Base-by-base conservation (phyloP, 257 asterid species). In the Haberlea rhodopensis region DNA sequence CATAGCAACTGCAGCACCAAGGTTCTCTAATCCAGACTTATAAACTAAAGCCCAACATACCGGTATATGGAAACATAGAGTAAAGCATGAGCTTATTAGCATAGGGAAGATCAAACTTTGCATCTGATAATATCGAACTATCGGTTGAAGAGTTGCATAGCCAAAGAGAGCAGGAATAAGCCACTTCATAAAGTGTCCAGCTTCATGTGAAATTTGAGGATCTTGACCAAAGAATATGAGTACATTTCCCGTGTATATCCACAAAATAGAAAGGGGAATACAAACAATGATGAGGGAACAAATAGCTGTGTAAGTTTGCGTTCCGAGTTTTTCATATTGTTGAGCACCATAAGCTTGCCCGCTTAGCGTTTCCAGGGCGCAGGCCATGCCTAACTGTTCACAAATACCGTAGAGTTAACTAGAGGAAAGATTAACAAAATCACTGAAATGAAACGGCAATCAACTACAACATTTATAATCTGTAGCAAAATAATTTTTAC, bases 321-420 rank as follows among this genome's bases (percentile, higher is more conserved):
- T 86, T 61, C 94, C 96, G 20, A 91, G 27, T 70, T 77, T 91
- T 54, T 83, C 74, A 18, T 83, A 91, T 65, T 88, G 95, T 52
- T 84, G 60, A 63, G 96, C 96, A 57, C 96, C 96, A 40, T 70
- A 91, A 3, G 96, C 88, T 62, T 88, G 98, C 24, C 95, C 98
- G 1, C 87, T 76, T 3, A 86, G 73, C 0, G 98, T 88, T 76
- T 88, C 98, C 71, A 91, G 65, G 28, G 91, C 98, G 62, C 86
- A 51, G 2, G 95, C 91, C 96, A 88, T 79, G 19, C 98, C 97
- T 43, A 84, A 67, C 95, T 91, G 81, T 73, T 24, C 63, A 64
- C 28, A 26, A 27, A 62, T n/a, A n/a, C 25, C 22, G n/a, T 34
- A 37, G 7, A 53, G 8, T 21, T 21, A 51, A 18, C 13, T 40